Conservation (phyloP, 1,284 basidiomycete species). For the Rhodotorula sp. region DNA sequence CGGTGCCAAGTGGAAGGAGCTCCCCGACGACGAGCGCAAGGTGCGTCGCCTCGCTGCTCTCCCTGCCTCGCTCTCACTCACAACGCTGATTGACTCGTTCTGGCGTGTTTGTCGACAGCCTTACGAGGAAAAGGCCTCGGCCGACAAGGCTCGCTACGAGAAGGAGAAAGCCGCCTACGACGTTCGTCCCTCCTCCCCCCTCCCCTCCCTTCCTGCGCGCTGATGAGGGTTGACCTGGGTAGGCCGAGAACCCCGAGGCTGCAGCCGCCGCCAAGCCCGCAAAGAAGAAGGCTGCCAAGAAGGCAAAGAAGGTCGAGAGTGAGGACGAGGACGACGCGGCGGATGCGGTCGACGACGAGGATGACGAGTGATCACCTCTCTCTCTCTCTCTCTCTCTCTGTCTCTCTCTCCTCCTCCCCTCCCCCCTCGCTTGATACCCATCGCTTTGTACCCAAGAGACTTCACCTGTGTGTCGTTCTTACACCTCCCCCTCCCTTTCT, state of each 20-base stretch:
- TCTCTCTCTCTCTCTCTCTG: background rate
- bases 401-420: background rate
- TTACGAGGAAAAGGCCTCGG: constrained; percentile 80
- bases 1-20: constrained; percentile 86
- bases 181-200: background rate
- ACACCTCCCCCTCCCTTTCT: background rate
- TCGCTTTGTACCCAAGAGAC: background rate
- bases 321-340: constrained; percentile 24
- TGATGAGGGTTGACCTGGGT: too few relatives aligned
- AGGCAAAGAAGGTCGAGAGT: constrained; percentile 20
- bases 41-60: constrained; percentile 56
- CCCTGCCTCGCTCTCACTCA: background rate
- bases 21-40: constrained; percentile 80
- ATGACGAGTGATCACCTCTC: constrained; percentile 15
- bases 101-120: constrained; percentile 59
- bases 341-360: constrained; percentile 24
- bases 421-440: background rate
- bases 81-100: background rate
- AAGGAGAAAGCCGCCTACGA: constrained; percentile 74
- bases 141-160: constrained; percentile 76
- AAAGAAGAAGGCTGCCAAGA: constrained; percentile 15
- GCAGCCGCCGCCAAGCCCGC: constrained; percentile 4
- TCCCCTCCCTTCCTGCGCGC: background rate
- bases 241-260: constrained; percentile 16
- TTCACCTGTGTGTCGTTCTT: background rate